phyloP scores from a whole-genome alignment of 768 basidiomycete genomes.

The Russula sp. region DNA sequence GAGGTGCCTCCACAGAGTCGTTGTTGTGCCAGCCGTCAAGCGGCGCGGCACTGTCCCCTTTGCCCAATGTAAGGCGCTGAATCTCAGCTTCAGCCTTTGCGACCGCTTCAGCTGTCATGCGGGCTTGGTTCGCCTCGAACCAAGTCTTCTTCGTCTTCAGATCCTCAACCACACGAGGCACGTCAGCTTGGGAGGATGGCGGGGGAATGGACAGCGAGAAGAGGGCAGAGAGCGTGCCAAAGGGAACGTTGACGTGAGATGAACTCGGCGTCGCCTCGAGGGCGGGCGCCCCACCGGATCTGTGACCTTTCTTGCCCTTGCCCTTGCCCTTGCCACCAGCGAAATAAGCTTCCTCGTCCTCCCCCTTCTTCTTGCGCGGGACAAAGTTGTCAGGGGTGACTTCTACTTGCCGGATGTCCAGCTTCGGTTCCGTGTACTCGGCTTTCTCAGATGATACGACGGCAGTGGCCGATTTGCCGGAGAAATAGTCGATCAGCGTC shows the following conservation, averaged over 20 bases:
- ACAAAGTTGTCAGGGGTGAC: slow-evolving; percentile 61
- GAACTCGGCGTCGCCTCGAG: slow-evolving; percentile 38
- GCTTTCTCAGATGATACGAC: slow-evolving; percentile 39
- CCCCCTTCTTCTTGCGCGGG: slow-evolving; percentile 87
- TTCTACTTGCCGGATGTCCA: slow-evolving; percentile 84
- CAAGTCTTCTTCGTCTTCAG: slow-evolving; percentile 91
- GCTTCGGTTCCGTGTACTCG: slow-evolving; percentile 63
- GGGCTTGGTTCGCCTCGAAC: slow-evolving; percentile 89
- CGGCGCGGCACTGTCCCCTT: slow-evolving; percentile 31
- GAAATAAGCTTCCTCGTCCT: slow-evolving; percentile 78
- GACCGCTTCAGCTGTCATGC: slow-evolving; percentile 71
- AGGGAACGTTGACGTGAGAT: slow-evolving; percentile 63
- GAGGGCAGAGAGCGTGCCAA: slow-evolving; percentile 83
- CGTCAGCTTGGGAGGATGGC: slow-evolving; percentile 68
- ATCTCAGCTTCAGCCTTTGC: slow-evolving; percentile 77
- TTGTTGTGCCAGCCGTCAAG: slow-evolving; percentile 36
- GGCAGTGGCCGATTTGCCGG: slow-evolving; percentile 52
- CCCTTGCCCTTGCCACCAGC: slow-evolving; percentile 56
- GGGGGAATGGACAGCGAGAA: slow-evolving; percentile 86
- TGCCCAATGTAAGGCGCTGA: slow-evolving; percentile 48
- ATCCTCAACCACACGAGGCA: slow-evolving; percentile 81
- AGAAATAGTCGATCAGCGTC: slow-evolving; percentile 82
- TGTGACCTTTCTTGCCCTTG: slow-evolving; percentile 53
- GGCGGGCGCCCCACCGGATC: slow-evolving; percentile 26
- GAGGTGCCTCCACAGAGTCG: slow-evolving; percentile 36